A percentile compares a stretch with the other conserved stretches of the same genome.
These are phyloP conservation scores for Hemerocallis citrina DNA, from an alignment of 106 monocot species.

Conservation along the genomic window DNA sequence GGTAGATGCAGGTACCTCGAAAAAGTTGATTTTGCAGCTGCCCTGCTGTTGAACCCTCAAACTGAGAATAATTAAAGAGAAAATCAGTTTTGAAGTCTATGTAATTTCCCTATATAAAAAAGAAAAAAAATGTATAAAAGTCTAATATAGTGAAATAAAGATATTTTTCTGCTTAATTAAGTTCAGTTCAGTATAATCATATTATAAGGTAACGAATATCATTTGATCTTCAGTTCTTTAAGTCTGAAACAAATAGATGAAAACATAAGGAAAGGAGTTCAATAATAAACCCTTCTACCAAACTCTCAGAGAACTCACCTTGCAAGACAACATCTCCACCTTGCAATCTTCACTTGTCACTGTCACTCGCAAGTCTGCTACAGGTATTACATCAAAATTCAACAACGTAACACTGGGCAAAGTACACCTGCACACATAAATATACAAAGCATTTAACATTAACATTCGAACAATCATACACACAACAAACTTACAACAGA, in stretches of 20 bases:
- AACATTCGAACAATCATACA: not conserved
- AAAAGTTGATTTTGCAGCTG: constrained; percentile 63
- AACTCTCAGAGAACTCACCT: constrained; percentile 25
- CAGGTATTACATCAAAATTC: constrained; percentile 57
- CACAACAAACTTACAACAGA: not conserved
- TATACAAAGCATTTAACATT: not conserved
- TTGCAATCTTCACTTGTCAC: constrained; percentile 53
- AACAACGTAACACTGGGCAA: constrained; percentile 50
- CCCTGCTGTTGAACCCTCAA: constrained; percentile 52
- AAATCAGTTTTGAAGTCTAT: no score
- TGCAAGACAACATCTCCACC: constrained; percentile 87
- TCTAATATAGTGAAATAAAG: no score
- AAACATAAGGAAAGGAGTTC: not conserved
- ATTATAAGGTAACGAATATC: not conserved
- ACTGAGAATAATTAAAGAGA: constrained; percentile 33
- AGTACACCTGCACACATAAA: constrained; percentile 48
- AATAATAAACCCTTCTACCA: not conserved
- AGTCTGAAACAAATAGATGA: not conserved
- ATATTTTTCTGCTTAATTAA: not conserved
- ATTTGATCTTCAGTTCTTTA: not conserved
- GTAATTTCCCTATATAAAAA: no score
- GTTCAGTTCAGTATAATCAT: no score
- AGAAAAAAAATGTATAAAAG: no score
- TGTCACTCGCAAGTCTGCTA: constrained; percentile 52
- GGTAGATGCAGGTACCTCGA: constrained; percentile 37